Conservation (phyloP, 2,329 filamentous ascomycete species). For the Exophiala oligosperma region DNA sequence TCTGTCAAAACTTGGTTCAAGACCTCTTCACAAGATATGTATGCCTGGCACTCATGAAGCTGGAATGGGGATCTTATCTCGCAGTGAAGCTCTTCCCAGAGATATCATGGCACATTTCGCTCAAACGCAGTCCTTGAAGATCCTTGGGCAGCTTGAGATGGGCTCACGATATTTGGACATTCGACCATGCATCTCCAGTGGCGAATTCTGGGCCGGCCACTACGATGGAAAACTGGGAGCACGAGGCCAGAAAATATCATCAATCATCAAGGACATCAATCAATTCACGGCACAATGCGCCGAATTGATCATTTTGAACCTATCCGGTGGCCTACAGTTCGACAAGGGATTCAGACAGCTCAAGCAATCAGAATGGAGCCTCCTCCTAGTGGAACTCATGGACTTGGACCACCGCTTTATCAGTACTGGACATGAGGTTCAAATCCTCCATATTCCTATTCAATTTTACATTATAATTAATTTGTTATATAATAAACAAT, state of each 20-base stretch:
- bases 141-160: constrained; percentile 47
- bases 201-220: constrained; percentile 45
- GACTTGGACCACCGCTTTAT: constrained; percentile 43
- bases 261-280: constrained; percentile 48
- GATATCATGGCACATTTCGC: constrained; percentile 10
- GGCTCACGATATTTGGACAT: constrained; percentile 53
- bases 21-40: constrained; percentile 47
- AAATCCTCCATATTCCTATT: no score
- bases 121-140: constrained; percentile 32
- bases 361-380: constrained; percentile 40
- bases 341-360: constrained; percentile 41
- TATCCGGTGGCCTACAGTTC: constrained; percentile 48
- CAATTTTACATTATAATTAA: no score
- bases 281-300: constrained; percentile 45
- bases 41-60: constrained; percentile 53
- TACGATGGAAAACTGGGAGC: constrained; percentile 46
- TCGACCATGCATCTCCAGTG: constrained; percentile 41
- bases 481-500: no score
- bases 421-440: constrained; percentile 20
- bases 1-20: constrained; percentile 37
- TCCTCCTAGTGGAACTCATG: constrained; percentile 45
- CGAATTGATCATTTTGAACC: constrained; percentile 49
- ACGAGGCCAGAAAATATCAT: constrained; percentile 46
- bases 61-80: constrained; percentile 44
- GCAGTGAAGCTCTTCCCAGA: constrained; percentile 33